Evolutionary conservation across 345 rosid species (phyloP), one percentile per base, ranked within the genome.

Genomic region (Lenwebbia sp.): DNA sequence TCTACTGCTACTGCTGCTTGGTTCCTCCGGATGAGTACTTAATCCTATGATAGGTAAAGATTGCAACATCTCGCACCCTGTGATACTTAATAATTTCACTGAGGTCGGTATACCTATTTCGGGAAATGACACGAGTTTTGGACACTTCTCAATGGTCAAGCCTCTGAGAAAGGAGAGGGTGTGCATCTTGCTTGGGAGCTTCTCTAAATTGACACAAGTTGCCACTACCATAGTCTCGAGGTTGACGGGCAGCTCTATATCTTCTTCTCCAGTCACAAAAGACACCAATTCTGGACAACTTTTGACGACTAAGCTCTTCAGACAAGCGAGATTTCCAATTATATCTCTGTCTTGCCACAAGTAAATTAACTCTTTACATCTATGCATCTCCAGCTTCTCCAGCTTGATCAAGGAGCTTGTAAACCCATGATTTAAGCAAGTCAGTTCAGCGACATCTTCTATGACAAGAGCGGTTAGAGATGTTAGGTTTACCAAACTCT

Each of bases 71-170:
- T 30, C 0, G 0, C 58, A 17, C 0, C 0, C 0, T 1, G 0
- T 0, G 8, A 82, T 47, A 0, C 6, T 6, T 28, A 47, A 51
- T 47, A 21, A 50, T 26, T 0, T 50, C 22, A 28, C 0, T 0
- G 83, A 47, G 1, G 21, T 47, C 0, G 54, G 33, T 2, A 82
- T 13, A 47, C 83, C 22, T 9, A 0, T 28, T 44, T 17, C 1
- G 1, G 12, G 54, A 11, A 47, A 82, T 0, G 54, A 82, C 0
- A 17, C 10, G 10, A 82, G 83, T 51, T 82, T 82, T 6, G 28
- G 21, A 51, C 54, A 49, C 0, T 0, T 0, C 0, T 0, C 0
- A 0, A 82, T 2, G 0, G 0, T 13, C 83, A 49, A 44, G 30
- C 6, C 33, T 13, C 1, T 47, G 4, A 82, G 83, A 41, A 33